These are phyloP conservation scores for Coemansia sp. DNA, from an alignment of 192 early-diverging fungal species.

Conservation along the genomic window DNA sequence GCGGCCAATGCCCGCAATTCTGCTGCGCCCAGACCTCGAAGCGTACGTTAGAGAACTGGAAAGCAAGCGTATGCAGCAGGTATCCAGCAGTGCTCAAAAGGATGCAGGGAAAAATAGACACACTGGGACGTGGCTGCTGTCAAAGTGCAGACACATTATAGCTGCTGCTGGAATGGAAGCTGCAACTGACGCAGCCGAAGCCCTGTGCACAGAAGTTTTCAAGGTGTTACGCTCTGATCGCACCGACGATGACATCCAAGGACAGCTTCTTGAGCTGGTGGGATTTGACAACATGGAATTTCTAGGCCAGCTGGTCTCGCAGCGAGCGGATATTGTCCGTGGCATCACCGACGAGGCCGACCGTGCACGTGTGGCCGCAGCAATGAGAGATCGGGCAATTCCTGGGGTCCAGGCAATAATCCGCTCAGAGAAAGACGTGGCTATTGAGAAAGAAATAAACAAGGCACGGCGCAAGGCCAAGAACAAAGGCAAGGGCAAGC, in stretches of 20 bases:
- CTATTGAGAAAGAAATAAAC: constrained; percentile 32
- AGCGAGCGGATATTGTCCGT: constrained; percentile 32
- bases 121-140: constrained; percentile 32
- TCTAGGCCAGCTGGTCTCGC: constrained; percentile 33
- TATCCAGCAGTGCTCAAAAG: background rate
- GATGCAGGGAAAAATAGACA: background rate
- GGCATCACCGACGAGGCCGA: constrained; percentile 31
- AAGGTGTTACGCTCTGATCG: constrained; percentile 27
- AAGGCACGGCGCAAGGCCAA: constrained; percentile 33
- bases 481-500: constrained; percentile 1
- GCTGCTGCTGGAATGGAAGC: constrained; percentile 14
- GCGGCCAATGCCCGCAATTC: constrained; percentile 33
- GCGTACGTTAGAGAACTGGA: constrained; percentile 29
- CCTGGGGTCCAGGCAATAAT: constrained; percentile 37
- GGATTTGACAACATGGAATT: constrained; percentile 53
- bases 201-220: constrained; percentile 34
- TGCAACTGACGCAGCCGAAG: constrained; percentile 20
- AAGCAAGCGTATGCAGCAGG: constrained; percentile 3
- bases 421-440: constrained; percentile 29
- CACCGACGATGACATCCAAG: constrained; percentile 46
- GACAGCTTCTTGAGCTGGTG: constrained; percentile 48
- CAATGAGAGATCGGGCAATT: constrained; percentile 6
- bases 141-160: constrained; percentile 17
- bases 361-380: constrained; percentile 18
- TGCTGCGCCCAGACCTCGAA: constrained; percentile 29